Base-by-base conservation (phyloP, 2,329 filamentous ascomycete species). In the Chaetomium sp. region DNA sequence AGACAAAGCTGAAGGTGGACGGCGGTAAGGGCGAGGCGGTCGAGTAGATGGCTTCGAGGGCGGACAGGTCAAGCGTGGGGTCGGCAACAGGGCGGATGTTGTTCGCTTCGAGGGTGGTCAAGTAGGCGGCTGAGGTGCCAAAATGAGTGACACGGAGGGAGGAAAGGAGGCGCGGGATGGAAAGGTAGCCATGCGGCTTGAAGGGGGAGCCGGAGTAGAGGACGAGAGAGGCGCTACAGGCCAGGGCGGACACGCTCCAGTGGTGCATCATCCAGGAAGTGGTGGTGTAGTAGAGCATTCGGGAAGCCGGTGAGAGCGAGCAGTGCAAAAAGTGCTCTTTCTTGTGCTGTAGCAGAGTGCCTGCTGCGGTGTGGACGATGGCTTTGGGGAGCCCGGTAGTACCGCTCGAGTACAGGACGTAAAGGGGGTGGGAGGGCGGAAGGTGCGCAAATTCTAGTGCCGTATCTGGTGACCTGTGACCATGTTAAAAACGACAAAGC, bases 181-280 rank as follows among this genome's bases (percentile, higher is more conserved):
- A 91, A 55, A 94, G 79, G 66, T 92, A 82, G 51, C 88, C 88
- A 55, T 87, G 77, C 0, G 88, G 88, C 49, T 80, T 79, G 76
- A 97, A 97, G 0, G 94, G 94, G 0, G 89, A 95, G 48, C 94
- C 94, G 52, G 95, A 89, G 71, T 96, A 99, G 4, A 97, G 79
- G 19, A 97, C 79, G 10, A 97, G 76, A 0, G 89, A 92, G 9
- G 88, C 82, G 52, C 92, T 92, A 35, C 84, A 85, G 8, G 91
- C 88, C 4, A 97, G 82, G 5, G 86, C 89, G 1, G 89, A 92
- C 19, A 96, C 81, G 42, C 91, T 85, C 91, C 92, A 97, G 70
- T 97, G 92, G 91, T 91, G 96, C 92, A 97, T 97, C 91, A 99
- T 97, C 94, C 91, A 96, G 0, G 90, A 95, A 9, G 87, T 91